These are phyloP conservation scores for Scutellaria minor DNA, from an alignment of 257 asterid genomes.

Conservation along the genomic window DNA sequence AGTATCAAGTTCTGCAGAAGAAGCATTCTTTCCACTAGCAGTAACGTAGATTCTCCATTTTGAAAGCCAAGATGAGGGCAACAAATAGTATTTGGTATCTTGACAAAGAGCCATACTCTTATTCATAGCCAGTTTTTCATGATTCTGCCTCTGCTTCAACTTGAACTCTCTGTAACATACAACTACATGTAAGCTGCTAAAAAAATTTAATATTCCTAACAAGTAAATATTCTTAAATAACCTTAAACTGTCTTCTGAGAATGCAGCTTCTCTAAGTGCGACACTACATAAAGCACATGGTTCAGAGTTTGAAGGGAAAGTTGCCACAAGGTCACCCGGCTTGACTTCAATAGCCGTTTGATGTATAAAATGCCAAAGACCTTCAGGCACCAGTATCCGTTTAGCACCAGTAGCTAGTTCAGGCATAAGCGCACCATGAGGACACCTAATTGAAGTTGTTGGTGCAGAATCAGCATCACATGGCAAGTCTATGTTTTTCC, in stretches of 20 bases:
- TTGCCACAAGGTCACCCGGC: conserved; percentile 70
- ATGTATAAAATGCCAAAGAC: conserved; percentile 75
- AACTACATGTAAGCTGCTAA: conserved; percentile 43
- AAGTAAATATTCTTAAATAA: conserved; percentile 40
- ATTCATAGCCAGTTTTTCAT: conserved; percentile 78
- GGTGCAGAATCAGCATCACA: conserved; percentile 97
- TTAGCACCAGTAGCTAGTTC: conserved; percentile 89
- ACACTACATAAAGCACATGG: conserved; percentile 77
- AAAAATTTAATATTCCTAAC: conserved; percentile 18
- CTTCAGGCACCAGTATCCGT: conserved; percentile 80
- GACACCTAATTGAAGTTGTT: conserved; percentile 88
- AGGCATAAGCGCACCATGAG: conserved; percentile 91
- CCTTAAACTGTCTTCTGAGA: conserved; percentile 88
- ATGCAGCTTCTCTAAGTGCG: conserved; percentile 79
- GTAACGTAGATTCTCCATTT: conserved; percentile 77
- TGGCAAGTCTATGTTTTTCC: conserved; percentile 80
- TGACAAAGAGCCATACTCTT: conserved; percentile 60
- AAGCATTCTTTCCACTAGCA: conserved; percentile 70
- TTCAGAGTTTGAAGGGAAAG: conserved; percentile 67
- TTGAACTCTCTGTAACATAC: conserved; percentile 80
- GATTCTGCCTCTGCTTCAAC: conserved; percentile 78
- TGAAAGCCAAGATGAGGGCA: conserved; percentile 89
- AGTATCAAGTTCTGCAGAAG: conserved; percentile 65
- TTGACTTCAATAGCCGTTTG: conserved; percentile 77
- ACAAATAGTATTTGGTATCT: conserved; percentile 64